Conservation (phyloP, 2,329 filamentous ascomycete species). For the Dryadomyces quercus-mongolicae region DNA sequence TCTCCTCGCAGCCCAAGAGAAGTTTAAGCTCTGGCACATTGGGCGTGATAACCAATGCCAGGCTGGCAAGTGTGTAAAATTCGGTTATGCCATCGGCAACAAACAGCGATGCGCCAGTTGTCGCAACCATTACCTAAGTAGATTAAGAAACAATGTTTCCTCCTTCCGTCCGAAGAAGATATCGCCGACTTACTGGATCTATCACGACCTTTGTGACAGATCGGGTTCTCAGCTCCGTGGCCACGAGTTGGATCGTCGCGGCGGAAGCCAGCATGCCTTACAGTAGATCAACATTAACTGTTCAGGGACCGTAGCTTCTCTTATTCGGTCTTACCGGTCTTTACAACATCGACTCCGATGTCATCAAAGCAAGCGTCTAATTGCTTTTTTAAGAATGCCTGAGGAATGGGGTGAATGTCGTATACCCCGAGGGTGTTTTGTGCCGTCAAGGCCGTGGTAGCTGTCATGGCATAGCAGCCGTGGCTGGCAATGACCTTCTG, state of each 20-base stretch:
- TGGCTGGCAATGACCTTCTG: conserved; percentile 90
- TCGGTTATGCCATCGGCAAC: conserved; percentile 50
- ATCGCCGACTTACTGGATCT: conserved; percentile 52
- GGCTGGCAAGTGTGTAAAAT: conserved; percentile 50
- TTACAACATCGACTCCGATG: conserved; percentile 79
- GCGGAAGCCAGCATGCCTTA: conserved; percentile 72
- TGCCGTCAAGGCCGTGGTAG: conserved; percentile 88
- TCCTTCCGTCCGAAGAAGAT: too few species aligned
- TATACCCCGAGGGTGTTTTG: conserved; percentile 83
- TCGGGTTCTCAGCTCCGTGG: conserved; percentile 47
- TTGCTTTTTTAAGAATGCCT: conserved; percentile 69
- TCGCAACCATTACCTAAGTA: conserved; percentile 77
- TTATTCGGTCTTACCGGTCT: conserved; percentile 53
- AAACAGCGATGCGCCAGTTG: conserved; percentile 60
- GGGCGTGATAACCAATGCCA: conserved; percentile 59
- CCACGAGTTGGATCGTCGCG: conserved; percentile 57
- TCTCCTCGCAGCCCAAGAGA: conserved; percentile 37
- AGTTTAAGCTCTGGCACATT: conserved; percentile 65
- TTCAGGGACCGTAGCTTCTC: neutral
- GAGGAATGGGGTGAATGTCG: conserved; percentile 67
- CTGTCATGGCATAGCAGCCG: conserved; percentile 91
- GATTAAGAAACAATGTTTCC: too few species aligned
- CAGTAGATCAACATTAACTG: neutral
- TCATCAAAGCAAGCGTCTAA: conserved; percentile 77
- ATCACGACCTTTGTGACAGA: conserved; percentile 49